phyloP scores from a whole-genome alignment of 2,329 filamentous ascomycete species.

The Exophiala spinifera region DNA sequence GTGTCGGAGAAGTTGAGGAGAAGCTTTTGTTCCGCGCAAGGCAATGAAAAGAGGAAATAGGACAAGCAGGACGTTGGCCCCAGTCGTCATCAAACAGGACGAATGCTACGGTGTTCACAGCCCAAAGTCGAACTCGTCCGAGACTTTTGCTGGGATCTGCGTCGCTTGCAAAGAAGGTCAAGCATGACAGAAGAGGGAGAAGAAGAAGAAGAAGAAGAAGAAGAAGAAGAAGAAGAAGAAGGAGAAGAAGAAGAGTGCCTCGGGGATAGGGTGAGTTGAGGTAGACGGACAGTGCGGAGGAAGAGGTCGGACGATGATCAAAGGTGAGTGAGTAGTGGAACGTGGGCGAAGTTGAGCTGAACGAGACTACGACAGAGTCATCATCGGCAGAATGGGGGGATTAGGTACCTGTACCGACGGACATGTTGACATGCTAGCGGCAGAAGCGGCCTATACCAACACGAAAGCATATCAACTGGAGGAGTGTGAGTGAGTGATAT shows the following conservation, averaged over 20 bases:
- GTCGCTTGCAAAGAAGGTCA: constrained; percentile 11
- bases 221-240: background rate
- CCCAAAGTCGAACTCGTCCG: constrained; percentile 1
- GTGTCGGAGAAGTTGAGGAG: constrained; percentile 7
- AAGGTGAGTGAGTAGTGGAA: no score
- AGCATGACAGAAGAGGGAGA: background rate
- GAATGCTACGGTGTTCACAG: background rate
- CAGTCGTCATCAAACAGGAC: background rate
- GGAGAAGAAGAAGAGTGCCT: background rate
- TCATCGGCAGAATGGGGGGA: no score
- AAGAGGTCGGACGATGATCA: no score
- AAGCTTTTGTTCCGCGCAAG: background rate
- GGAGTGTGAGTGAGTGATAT: background rate
- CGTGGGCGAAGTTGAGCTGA: no score
- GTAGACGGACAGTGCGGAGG: background rate
- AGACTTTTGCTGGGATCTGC: constrained; percentile 6
- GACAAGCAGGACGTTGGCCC: background rate
- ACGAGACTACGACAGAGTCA: no score
- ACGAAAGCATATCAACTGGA: background rate
- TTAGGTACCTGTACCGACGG: no score
- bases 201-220: no score
- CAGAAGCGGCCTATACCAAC: background rate
- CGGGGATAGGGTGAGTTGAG: background rate
- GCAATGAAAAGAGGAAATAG: background rate
- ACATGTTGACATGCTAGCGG: background rate